Base-by-base conservation (phyloP, 2,329 filamentous ascomycete genomes). In the Phialemoniopsis sp. region DNA sequence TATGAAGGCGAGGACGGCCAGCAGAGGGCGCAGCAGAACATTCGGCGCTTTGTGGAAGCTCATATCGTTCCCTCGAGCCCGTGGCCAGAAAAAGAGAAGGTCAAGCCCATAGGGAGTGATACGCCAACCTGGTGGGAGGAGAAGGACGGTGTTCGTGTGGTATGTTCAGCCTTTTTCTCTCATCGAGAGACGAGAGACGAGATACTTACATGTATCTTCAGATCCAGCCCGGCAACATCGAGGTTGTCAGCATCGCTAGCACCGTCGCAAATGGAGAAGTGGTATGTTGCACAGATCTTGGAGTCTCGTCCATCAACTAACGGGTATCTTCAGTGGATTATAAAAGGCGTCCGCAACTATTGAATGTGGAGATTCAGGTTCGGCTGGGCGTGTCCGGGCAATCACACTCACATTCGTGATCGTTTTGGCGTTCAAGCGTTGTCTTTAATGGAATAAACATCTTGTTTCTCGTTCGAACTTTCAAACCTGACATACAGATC, bases 241-340 rank as follows among this genome's bases (percentile, higher is more conserved):
- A 90, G 59, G 85, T 97, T 13, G 77, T 82, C 32, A 80, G 71
- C 42, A 72, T 95, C 37, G 84, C 82, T 3, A 84, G 83, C 49
- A 76, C 80, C 44, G 90, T 94, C 14, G 76, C 80, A 4, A 98
- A 97, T 58, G 93, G 93, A 4, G 87, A 97, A 63, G 74, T 97
- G 49, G 72, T 75, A 57, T 55, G 72, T 64, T 7, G 6, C 17
- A 15, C 19, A 43, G 36, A 18, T 18, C 12, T 37, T 13, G 8
- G 5, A 18, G 16, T n/a, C 26, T 13, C n/a, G 4, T 7, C 14
- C 18, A 12, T n/a, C 32, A 26, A 37, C 45, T 52, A 41, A 59
- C 37, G 26, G 15, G 18, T 36, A 15, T 7, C 37, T 16, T 13
- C 36, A 74, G 50, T 94, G 88, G 88, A 75, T 90, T 29, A 56